A percentile compares a stretch with the other conserved stretches of the same genome.
Conservation (phyloP, 768 basidiomycete species). For the Gautieria morchelliformis region DNA sequence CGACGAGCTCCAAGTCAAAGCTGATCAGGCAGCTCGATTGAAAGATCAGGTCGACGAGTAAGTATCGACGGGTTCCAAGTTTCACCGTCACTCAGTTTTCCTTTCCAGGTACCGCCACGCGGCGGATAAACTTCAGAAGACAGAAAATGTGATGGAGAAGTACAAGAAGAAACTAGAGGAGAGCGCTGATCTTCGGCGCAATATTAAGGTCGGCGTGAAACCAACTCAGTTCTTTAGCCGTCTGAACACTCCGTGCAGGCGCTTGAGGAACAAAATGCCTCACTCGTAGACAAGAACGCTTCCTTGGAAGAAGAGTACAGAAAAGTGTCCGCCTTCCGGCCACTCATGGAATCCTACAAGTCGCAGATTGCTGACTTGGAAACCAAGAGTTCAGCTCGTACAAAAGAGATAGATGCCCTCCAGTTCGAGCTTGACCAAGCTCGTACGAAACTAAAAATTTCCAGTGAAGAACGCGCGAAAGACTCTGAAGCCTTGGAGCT, state of each 20-base stretch:
- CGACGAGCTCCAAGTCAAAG: conserved; percentile 70
- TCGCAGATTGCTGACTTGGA: conserved; percentile 77
- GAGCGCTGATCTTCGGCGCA: conserved; percentile 51
- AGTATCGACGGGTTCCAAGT: conserved; percentile 16
- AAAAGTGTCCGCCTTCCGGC: conserved; percentile 78
- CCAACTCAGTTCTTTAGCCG: neutral
- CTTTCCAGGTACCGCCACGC: conserved; percentile 73
- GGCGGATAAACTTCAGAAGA: conserved; percentile 85
- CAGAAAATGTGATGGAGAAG: conserved; percentile 97
- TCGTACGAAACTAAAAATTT: conserved; percentile 57
- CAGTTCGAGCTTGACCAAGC: conserved; percentile 72
- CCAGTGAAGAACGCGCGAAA: conserved; percentile 58
- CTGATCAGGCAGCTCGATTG: conserved; percentile 67
- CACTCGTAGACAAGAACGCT: conserved; percentile 84
- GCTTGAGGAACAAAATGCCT: conserved; percentile 87
- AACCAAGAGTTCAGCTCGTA: conserved; percentile 50
- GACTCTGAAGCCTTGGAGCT: conserved; percentile 81
- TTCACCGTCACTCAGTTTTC: neutral
- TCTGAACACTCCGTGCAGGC: conserved; percentile 33
- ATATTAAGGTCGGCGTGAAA: conserved; percentile 24
- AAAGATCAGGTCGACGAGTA: conserved; percentile 96
- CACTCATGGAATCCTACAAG: conserved; percentile 89
- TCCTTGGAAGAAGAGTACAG: conserved; percentile 88
- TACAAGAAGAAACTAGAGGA: conserved; percentile 98
- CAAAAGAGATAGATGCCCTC: conserved; percentile 63